Evolutionary conservation across 2,329 filamentous ascomycete genomes (phyloP).

Genomic region (Xylaria multiplex): DNA sequence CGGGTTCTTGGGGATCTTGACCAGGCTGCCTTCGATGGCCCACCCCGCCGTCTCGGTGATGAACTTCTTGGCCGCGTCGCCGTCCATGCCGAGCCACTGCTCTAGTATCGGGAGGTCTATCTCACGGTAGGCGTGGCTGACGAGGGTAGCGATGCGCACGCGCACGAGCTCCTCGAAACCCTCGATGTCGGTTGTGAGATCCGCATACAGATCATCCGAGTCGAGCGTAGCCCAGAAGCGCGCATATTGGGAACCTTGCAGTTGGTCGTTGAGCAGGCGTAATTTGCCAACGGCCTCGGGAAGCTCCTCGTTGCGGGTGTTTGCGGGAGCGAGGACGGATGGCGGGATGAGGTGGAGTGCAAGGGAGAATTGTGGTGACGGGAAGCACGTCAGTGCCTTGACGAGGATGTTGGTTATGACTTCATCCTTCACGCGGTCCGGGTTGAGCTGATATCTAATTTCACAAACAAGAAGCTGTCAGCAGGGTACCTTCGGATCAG

Average conservation of each 20-base stretch:
- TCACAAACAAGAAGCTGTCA: constrained; percentile 11
- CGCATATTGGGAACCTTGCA: constrained; percentile 89
- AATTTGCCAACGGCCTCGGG: constrained; percentile 93
- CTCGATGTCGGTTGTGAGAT: constrained; percentile 90
- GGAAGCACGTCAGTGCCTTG: constrained; percentile 97
- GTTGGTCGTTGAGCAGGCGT: constrained; percentile 82
- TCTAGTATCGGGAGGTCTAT: constrained; percentile 74
- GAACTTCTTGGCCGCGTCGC: constrained; percentile 77
- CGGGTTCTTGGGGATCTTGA: constrained; percentile 88
- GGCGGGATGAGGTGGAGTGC: constrained; percentile 93
- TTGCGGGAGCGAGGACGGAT: constrained; percentile 73
- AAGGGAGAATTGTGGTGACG: constrained; percentile 92
- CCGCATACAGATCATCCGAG: constrained; percentile 93
- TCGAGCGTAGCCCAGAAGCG: constrained; percentile 94
- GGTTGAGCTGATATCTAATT: constrained; percentile 97
- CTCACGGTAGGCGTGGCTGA: constrained; percentile 83
- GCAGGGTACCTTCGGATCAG: background rate
- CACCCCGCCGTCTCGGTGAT: constrained; percentile 87
- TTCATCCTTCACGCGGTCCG: constrained; percentile 95
- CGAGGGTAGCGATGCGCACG: constrained; percentile 85
- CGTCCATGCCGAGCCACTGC: constrained; percentile 78
- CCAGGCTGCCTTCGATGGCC: constrained; percentile 74
- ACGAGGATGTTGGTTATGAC: constrained; percentile 99
- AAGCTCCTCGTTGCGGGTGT: constrained; percentile 68
- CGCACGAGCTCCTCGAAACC: constrained; percentile 96